Base-by-base conservation (phyloP, 495 filamentous ascomycete species). In the Penicillium robsamsonii region DNA sequence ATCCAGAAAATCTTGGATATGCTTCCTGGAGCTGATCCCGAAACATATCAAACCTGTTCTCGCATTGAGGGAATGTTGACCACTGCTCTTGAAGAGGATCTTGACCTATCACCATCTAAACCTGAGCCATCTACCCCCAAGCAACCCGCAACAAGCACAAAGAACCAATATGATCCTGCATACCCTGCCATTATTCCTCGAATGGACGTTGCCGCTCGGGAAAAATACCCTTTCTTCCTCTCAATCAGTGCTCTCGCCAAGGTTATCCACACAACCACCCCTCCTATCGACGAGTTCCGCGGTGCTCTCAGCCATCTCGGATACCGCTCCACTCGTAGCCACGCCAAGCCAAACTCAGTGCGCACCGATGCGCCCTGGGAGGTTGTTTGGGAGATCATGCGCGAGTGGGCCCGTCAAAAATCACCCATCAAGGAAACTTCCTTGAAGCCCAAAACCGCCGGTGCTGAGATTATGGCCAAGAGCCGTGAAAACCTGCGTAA, bases 31-130 rank as follows among this genome's bases (percentile, higher is more conserved):
- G 78, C 84, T 2, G 78, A 88, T 9, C 72, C 74, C 9, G 71
- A 84, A 2, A 78, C 82, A 1, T 98, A 98, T 64, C 80, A 83
- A 46, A 98, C 94, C 1, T 83, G 84, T 25, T 75, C 81, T 25
- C 83, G 94, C 44, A 86, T 98, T 47, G 84, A 92, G 63, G 94
- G 94, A 53, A 96, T 97, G 94, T 80, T 98, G 17, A 84, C 83
- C 15, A 89, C 89, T 0, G 94, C 93, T 0, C 78, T 92, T 3
- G 88, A 97, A 62, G 94, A 98, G 58, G 75, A 79, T 33, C 51
- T 80, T 25, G 67, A 70, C 47, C 51, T 74, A 27, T 63, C 57
- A 18, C 43, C 48, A 8, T 54, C 64, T 12, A n/a, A 35, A 3
- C 46, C 52, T 17, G 49, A 53, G 7, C 12, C 40, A 15, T 46